Percentiles rank a stretch among this genome's conserved stretches.
Evolutionary conservation across 371 early-diverging fungal genomes (phyloP).

Genomic region (Lichtheimia ornata): DNA sequence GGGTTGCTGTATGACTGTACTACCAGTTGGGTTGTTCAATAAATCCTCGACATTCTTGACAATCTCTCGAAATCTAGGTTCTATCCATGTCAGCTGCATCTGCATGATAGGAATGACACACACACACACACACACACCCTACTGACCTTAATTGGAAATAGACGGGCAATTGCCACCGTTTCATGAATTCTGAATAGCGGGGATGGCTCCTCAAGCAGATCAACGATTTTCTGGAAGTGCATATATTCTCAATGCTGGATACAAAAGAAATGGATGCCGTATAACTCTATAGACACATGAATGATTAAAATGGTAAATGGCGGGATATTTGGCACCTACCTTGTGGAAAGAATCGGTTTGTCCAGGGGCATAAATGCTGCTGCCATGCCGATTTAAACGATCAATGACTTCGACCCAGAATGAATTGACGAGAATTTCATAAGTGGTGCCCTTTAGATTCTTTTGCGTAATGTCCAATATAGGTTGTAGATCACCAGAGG

Average conservation of each 20-base stretch:
- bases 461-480: constrained; percentile 64
- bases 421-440: constrained; percentile 71
- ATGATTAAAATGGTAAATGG: background rate
- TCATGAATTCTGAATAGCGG: constrained; percentile 70
- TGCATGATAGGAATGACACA: background rate
- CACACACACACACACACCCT: too few species aligned
- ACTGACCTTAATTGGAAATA: constrained; percentile 77
- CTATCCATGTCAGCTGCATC: background rate
- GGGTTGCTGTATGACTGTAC: constrained; percentile 5
- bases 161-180: constrained; percentile 72
- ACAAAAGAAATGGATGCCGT: constrained; percentile 67
- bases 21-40: constrained; percentile 21
- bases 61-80: constrained; percentile 60
- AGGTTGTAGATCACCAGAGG: constrained; percentile 46
- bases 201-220: constrained; percentile 60
- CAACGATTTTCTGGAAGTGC: constrained; percentile 49
- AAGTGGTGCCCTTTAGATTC: constrained; percentile 67
- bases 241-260: constrained; percentile 54
- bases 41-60: constrained; percentile 48
- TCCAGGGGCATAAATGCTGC: constrained; percentile 68
- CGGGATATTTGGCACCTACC: constrained; percentile 38
- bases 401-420: constrained; percentile 62
- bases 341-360: constrained; percentile 74
- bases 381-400: constrained; percentile 51
- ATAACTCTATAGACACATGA: constrained; percentile 52